A percentile compares a stretch with the other conserved stretches of the same genome.
Evolutionary conservation across 1,284 basidiomycete species (phyloP).

Genomic region (Ceratobasidium theobromae): DNA sequence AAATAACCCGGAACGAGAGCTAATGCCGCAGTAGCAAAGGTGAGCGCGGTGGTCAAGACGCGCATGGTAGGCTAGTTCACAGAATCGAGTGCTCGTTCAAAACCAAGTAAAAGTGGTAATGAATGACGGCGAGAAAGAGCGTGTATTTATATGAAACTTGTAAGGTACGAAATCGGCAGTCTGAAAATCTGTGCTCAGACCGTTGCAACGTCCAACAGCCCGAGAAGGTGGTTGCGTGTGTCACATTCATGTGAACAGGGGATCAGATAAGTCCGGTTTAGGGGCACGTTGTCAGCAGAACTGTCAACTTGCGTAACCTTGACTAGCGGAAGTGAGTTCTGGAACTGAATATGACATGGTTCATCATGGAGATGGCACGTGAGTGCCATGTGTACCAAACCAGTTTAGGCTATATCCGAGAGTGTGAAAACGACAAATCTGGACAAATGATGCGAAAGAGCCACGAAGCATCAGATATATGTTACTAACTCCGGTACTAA

Average conservation of each 20-base stretch:
- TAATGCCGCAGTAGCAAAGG: conserved; percentile 25
- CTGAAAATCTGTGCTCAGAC: neutral
- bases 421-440: neutral
- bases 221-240: conserved; percentile 4
- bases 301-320: neutral
- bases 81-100: neutral
- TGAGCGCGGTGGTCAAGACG: conserved; percentile 22
- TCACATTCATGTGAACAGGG: conserved; percentile 23
- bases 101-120: neutral
- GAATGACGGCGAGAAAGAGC: neutral
- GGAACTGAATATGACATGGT: conserved; percentile 9
- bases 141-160: conserved; percentile 12
- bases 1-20: conserved; percentile 16
- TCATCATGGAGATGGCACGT: conserved; percentile 4
- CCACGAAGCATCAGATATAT: neutral
- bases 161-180: neutral
- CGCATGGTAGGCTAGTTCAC: conserved; percentile 8
- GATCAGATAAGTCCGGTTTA: conserved; percentile 15
- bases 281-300: conserved; percentile 5
- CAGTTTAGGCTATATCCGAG: conserved; percentile 21
- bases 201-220: conserved; percentile 1
- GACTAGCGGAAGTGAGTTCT: conserved; percentile 14
- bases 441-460: neutral
- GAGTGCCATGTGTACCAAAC: conserved; percentile 22
- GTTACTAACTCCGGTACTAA: neutral